Evolutionary conservation across 129 eudicot species (phyloP).

Genomic region (Helianthus tuberosus): DNA sequence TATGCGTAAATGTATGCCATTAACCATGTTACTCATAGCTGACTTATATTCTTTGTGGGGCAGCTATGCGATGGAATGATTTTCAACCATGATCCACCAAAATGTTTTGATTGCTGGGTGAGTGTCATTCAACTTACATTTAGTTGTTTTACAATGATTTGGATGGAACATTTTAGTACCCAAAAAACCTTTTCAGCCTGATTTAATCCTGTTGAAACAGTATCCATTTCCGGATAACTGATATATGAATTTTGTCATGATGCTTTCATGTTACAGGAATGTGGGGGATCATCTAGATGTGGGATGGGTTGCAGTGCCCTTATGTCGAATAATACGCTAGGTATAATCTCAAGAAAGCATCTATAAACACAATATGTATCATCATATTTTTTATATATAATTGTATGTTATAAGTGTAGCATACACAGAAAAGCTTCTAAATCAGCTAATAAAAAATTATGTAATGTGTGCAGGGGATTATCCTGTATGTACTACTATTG

Average conservation of each 20-base stretch:
- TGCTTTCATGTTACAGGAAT: slow-evolving; percentile 50
- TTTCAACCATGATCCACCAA: slow-evolving; percentile 93
- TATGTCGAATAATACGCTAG: slow-evolving; percentile 54
- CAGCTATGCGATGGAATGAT: slow-evolving; percentile 92
- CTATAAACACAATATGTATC: slow-evolving; percentile 4
- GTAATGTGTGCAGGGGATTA: slow-evolving; percentile 61
- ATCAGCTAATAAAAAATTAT: slow-evolving; percentile 9
- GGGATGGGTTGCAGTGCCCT: slow-evolving; percentile 98
- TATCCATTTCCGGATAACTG: background rate
- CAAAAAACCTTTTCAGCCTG: background rate
- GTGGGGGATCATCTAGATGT: slow-evolving; percentile 82
- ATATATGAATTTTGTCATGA: slow-evolving; percentile 14
- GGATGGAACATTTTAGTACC: background rate
- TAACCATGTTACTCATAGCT: slow-evolving; percentile 24
- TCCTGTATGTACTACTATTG: slow-evolving; percentile 77
- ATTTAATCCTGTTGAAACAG: too few relatives aligned
- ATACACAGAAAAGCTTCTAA: slow-evolving; percentile 5
- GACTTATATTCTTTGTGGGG: slow-evolving; percentile 38
- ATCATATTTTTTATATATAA: slow-evolving; percentile 14
- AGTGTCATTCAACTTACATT: slow-evolving; percentile 30
- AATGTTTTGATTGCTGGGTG: slow-evolving; percentile 81
- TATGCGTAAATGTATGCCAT: slow-evolving; percentile 7
- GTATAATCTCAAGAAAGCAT: slow-evolving; percentile 37
- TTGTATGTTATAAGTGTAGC: background rate
- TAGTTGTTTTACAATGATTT: background rate